Evolutionary conservation across 768 basidiomycete species (phyloP).

Genomic region (Mycena filopes): DNA sequence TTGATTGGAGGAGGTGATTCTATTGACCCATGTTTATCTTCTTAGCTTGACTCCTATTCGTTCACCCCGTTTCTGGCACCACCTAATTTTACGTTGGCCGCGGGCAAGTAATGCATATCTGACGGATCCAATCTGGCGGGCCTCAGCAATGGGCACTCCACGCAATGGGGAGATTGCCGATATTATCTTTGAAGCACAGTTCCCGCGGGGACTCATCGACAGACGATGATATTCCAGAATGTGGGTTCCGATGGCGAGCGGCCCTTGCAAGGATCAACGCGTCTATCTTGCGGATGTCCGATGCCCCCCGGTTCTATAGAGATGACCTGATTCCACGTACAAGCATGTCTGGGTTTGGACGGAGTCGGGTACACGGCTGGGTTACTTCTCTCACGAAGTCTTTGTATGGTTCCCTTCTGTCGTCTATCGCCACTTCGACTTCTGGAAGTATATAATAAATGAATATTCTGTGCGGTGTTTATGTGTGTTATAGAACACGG

Average conservation of each 20-base stretch:
- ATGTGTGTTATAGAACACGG: too few relatives aligned
- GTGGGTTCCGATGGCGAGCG: slow-evolving; percentile 15
- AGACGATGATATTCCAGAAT: slow-evolving; percentile 28
- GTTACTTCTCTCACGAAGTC: not conserved
- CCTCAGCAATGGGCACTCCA: not conserved
- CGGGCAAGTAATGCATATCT: slow-evolving; percentile 14
- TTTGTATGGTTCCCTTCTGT: slow-evolving; percentile 12
- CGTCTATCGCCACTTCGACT: slow-evolving; percentile 11
- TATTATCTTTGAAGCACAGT: not conserved
- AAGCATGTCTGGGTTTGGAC: not conserved
- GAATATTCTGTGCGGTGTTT: too few relatives aligned
- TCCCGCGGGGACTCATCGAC: not conserved
- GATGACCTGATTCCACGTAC: slow-evolving; percentile 28
- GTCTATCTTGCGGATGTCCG: not conserved
- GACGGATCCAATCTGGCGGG: slow-evolving; percentile 19
- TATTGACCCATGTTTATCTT: slow-evolving; percentile 1
- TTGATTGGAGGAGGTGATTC: not conserved
- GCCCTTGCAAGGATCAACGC: slow-evolving; percentile 20
- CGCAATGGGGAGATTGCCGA: slow-evolving; percentile 23
- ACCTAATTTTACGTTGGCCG: slow-evolving; percentile 19
- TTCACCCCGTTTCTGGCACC: slow-evolving; percentile 13
- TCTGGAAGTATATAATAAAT: too few relatives aligned
- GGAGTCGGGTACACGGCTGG: not conserved
- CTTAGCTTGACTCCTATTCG: not conserved
- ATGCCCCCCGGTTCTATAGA: slow-evolving; percentile 17